A percentile compares a stretch with the other conserved stretches of the same genome.
Evolutionary conservation across 1,139 yeast genomes (phyloP).

Genomic region (Pichia sp.): DNA sequence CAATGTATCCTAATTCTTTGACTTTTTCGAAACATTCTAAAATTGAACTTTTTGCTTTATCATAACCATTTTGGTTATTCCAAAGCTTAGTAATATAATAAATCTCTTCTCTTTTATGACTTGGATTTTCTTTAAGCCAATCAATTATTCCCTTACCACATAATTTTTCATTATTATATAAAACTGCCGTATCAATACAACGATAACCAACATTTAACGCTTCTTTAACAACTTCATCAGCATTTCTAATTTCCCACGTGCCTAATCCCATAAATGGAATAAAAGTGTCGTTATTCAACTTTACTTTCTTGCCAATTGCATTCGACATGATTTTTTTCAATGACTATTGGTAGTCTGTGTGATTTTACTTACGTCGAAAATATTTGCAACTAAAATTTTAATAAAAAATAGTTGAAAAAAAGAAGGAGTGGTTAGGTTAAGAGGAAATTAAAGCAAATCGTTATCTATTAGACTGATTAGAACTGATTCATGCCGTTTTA

Average conservation of each 20-base stretch:
- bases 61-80: constrained; percentile 55
- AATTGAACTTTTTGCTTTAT: constrained; percentile 50
- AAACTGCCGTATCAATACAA: constrained; percentile 56
- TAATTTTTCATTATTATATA: constrained; percentile 51
- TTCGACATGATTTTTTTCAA: background rate
- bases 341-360: background rate
- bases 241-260: constrained; percentile 40
- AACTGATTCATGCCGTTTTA: too few species aligned
- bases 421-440: too few species aligned
- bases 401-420: too few species aligned
- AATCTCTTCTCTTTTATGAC: constrained; percentile 49
- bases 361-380: too few species aligned
- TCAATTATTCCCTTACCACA: constrained; percentile 47
- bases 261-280: constrained; percentile 48
- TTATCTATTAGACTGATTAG: too few species aligned
- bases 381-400: too few species aligned
- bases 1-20: constrained; percentile 44
- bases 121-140: constrained; percentile 48
- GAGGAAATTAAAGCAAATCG: too few species aligned
- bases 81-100: constrained; percentile 69
- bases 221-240: constrained; percentile 39
- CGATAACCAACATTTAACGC: constrained; percentile 44
- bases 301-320: constrained; percentile 9
- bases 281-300: constrained; percentile 31
- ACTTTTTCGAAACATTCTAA: constrained; percentile 44